Evolutionary conservation across 1,284 basidiomycete genomes (phyloP), one percentile per base, ranked within the genome.

Genomic region (Puccinia brachypodii): DNA sequence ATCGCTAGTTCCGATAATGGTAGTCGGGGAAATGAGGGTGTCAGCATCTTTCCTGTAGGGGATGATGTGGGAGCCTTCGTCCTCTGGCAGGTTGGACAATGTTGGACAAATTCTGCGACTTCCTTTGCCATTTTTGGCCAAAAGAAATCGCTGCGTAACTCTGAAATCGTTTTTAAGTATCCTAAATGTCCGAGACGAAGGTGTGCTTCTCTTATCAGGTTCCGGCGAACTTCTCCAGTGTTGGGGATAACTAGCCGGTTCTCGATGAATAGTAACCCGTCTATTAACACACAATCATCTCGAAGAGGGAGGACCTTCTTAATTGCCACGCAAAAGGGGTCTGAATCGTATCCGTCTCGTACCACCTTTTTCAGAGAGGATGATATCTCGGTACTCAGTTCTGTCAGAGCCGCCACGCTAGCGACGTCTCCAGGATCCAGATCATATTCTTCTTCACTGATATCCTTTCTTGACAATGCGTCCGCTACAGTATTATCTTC

Each of bases 401-500:
- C 31, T 28, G 40, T 47, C 13, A 60, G 50, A 25, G 64, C 47
- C 33, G 28, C 33, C 19, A 44, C 14, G 1, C 36, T 56, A 0
- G 53, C 19, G 22, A 58, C 31, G 1, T 68, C 31, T 19, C 60
- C 33, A 14, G 73, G 80, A 72, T 84, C 22, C 11, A 50, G 11
- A 11, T 11, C 11, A 22, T 22, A 11, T 50, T 11, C 22, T 11
- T 50, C 22, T 11, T 50, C 47, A 11, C 11, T 11, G 47, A 50
- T 50, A 22, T 50, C 47, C 22, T 50, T 50, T 22, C 85, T 83
- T 0, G 87, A 88, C 0, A 88, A 81, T 0, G 87, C 85, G 62
- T 88, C 87, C 0, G 88, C 87, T 0, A 85, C 85, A 0, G 83
- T 83, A 76, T 89, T 89, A 16, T 86, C 84, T 50, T 85, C 84